Evolutionary conservation across 768 basidiomycete genomes (phyloP).

Genomic region (Mycena galopus): DNA sequence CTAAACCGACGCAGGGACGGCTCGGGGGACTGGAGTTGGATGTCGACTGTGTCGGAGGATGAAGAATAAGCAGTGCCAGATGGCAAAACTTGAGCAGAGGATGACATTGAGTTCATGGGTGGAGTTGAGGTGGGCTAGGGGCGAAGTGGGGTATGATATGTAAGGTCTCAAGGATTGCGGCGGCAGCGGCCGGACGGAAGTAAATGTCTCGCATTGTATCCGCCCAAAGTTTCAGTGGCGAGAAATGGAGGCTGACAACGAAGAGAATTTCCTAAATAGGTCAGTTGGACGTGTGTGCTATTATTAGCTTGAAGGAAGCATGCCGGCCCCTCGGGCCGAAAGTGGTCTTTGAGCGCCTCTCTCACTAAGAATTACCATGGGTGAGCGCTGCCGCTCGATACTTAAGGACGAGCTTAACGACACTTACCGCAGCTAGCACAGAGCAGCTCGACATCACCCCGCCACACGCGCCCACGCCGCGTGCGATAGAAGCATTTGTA

Average conservation of each 20-base stretch:
- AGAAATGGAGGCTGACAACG: background rate
- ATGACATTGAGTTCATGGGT: slow-evolving; percentile 10
- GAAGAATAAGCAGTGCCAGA: background rate
- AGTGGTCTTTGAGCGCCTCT: too few species aligned
- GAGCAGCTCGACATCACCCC: slow-evolving; percentile 71
- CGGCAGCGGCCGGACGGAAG: slow-evolving; percentile 10
- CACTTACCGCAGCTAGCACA: slow-evolving; percentile 59
- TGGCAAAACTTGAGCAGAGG: background rate
- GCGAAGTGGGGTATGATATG: slow-evolving; percentile 1
- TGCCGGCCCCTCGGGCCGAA: too few species aligned
- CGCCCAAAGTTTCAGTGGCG: background rate
- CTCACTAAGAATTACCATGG: too few species aligned
- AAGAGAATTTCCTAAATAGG: slow-evolving; percentile 23
- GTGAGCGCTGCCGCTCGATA: slow-evolving; percentile 29
- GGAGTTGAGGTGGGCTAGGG: slow-evolving; percentile 3
- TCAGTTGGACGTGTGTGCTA: background rate
- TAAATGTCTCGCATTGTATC: slow-evolving; percentile 19
- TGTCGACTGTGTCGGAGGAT: background rate
- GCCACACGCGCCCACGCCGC: slow-evolving; percentile 69
- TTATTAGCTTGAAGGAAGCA: slow-evolving; percentile 11
- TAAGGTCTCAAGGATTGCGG: background rate
- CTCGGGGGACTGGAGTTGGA: background rate
- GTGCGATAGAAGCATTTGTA: slow-evolving; percentile 77
- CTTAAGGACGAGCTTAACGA: background rate
- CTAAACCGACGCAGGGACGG: slow-evolving; percentile 20